Evolutionary conservation across 345 rosid genomes (phyloP), one percentile per base, ranked within the genome.

Genomic region (Aquilaria sinensis): DNA sequence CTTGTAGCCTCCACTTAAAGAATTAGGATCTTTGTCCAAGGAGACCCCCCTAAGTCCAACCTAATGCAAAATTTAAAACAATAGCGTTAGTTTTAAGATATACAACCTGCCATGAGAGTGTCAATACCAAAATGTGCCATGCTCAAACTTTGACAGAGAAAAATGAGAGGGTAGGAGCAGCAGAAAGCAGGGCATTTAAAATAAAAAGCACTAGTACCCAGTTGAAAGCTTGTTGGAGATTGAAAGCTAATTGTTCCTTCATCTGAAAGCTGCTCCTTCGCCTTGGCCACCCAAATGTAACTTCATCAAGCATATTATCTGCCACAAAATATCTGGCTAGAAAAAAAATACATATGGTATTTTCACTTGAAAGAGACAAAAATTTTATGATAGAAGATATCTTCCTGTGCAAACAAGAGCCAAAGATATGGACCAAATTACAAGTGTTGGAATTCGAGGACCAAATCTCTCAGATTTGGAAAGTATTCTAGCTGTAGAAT

Each of bases 211-310:
- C 13, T n/a, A 29, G 34, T 77, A 93, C 98, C 97, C 92, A 90
- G 61, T 77, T 82, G 62, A 93, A 71, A 65, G 97, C 98, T 78
- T 83, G 82, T 74, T 93, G 94, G 64, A 93, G 88, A 73, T 82
- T 86, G 43, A 81, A 67, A 64, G 85, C 79, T 75, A 93, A 75
- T 29, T 72, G 74, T 80, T 90, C 87, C 73, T 79, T 88, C 47
- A 80, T 67, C 60, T 85, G 85, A 66, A 71, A 64, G 73, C 77
- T 77, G 57, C 81, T 79, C 73, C 77, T 90, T 80, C 80, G 81
- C 78, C 96, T 83, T 62, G 98, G 96, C 96, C 96, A 90, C 53
- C 98, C 97, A 81, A 93, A 88, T 49, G 82, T 84, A 69, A 90
- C 78, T 63, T 93, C 97, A 67, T 85, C 97, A 59, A 88, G 90